Evolutionary conservation across 2,329 filamentous ascomycete genomes (phyloP), one percentile per base, ranked within the genome.

Genomic region (Trichoderma breve): DNA sequence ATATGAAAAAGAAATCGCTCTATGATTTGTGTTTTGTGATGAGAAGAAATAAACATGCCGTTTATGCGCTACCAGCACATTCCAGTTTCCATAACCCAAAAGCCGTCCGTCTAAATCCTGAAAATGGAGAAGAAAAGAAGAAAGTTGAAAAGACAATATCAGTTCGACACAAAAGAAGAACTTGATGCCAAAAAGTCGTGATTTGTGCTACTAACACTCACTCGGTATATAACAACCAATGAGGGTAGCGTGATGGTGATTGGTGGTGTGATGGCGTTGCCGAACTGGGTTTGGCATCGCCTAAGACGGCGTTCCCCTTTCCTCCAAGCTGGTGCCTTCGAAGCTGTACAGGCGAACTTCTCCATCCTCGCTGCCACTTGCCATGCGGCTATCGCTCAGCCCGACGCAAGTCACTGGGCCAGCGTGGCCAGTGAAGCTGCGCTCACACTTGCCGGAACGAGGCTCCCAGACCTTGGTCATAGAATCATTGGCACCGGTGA

Each of bases 391-490:
- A 79, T 98, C 96, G 77, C 94, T 97, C 7, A 99, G 85, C 1
- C 93, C 95, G 51, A 98, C 92, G 79, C 95, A 98, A 3, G 95
- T 98, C 3, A 98, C 94, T 0, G 96, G 95, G 0, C 94, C 95
- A 1, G 91, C 89, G 81, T 98, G 96, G 0, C 95, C 95, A 3
- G 93, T 94, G 78, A 97, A 95, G 3, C 95, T 98, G 63, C 94
- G 87, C 80, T 98, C 95, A 81, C 95, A 97, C 78, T 93, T 94
- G 32, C 96, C 96, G 1, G 93, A 95, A 71, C 94, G 86, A 18
- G 95, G 93, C 82, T 98, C 95, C 96, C 96, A 99, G 36, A 88
- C 81, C 84, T 98, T 98, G 77, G 97, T 93, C 90, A 95, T 97
- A 55, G 93, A 91, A 82, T 99, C 96, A 80, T 98, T 94, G 12